Conservation (phyloP, 1,284 basidiomycete genomes). For the Lignosus rhinocerotis region DNA sequence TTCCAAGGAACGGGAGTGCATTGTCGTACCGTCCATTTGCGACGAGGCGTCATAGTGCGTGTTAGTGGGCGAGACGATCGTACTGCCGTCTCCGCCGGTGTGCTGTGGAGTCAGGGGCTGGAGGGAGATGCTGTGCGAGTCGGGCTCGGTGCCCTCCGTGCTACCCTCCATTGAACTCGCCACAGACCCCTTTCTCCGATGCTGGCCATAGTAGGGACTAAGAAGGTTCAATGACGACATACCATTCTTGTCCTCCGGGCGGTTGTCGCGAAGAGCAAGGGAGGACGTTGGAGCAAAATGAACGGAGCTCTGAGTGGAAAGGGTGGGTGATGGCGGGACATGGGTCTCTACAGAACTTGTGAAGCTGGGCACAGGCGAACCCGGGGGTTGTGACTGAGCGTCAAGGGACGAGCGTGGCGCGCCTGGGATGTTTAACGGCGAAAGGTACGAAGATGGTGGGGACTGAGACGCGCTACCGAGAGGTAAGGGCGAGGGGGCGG, state of each 20-base stretch:
- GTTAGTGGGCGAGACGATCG: conserved; percentile 38
- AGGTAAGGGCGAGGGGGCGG: conserved; percentile 6
- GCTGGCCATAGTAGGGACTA: conserved; percentile 41
- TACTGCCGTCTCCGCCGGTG: conserved; percentile 30
- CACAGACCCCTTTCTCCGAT: conserved; percentile 51
- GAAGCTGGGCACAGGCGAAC: conserved; percentile 31
- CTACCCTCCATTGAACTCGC: conserved; percentile 40
- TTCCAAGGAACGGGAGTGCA: conserved; percentile 28
- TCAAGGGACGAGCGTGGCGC: conserved; percentile 22
- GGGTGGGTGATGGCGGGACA: conserved; percentile 69
- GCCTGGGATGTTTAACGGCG: conserved; percentile 20
- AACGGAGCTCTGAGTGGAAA: conserved; percentile 62
- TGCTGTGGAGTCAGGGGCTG: conserved; percentile 29
- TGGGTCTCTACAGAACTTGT: conserved; percentile 39
- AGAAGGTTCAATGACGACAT: conserved; percentile 58
- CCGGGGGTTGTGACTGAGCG: conserved; percentile 17
- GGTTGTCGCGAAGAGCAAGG: conserved; percentile 68
- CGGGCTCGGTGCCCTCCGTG: conserved; percentile 42
- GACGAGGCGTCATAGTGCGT: conserved; percentile 38
- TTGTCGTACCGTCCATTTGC: conserved; percentile 30
- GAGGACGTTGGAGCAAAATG: conserved; percentile 52
- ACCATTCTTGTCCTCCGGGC: conserved; percentile 61
- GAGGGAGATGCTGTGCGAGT: conserved; percentile 30
- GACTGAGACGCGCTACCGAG: conserved; percentile 8
- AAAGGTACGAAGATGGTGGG: conserved; percentile 16